Conservation (phyloP, 2,329 filamentous ascomycete genomes). For the Tricladium varicosporioides region DNA sequence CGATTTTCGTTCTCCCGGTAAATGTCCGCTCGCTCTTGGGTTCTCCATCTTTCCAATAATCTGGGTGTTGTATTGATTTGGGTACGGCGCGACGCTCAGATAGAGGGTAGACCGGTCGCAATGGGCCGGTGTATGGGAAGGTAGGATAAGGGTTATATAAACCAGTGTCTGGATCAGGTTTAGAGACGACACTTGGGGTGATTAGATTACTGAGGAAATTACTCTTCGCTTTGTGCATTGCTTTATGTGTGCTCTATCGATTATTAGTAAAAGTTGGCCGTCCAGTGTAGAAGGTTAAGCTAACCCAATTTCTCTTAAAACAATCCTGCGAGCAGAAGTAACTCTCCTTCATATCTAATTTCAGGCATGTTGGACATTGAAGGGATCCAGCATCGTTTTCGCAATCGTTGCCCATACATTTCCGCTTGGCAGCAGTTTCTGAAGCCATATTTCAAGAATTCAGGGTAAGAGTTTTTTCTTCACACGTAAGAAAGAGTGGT, state of each 20-base stretch:
- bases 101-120: constrained; percentile 86
- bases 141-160: constrained; percentile 90
- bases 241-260: constrained; percentile 75
- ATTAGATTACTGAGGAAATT: constrained; percentile 72
- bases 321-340: constrained; percentile 98
- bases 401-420: constrained; percentile 82
- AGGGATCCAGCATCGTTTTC: constrained; percentile 79
- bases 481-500: background rate
- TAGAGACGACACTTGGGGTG: constrained; percentile 79
- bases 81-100: constrained; percentile 72
- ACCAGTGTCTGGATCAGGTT: constrained; percentile 87
- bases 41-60: constrained; percentile 85
- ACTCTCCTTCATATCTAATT: constrained; percentile 81
- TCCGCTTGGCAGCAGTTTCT: constrained; percentile 56
- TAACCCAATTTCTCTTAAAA: constrained; percentile 98
- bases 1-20: constrained; percentile 73
- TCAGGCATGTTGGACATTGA: constrained; percentile 94
- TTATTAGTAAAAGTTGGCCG: constrained; percentile 12
- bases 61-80: constrained; percentile 76
- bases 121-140: constrained; percentile 75
- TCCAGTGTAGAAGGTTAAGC: constrained; percentile 27
- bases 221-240: constrained; percentile 76
- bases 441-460: constrained; percentile 15
- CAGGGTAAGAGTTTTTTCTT: background rate
- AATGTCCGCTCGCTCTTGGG: constrained; percentile 59